Conservation (phyloP, 148 eudicot species). For the Nepenthes mirabilis region DNA sequence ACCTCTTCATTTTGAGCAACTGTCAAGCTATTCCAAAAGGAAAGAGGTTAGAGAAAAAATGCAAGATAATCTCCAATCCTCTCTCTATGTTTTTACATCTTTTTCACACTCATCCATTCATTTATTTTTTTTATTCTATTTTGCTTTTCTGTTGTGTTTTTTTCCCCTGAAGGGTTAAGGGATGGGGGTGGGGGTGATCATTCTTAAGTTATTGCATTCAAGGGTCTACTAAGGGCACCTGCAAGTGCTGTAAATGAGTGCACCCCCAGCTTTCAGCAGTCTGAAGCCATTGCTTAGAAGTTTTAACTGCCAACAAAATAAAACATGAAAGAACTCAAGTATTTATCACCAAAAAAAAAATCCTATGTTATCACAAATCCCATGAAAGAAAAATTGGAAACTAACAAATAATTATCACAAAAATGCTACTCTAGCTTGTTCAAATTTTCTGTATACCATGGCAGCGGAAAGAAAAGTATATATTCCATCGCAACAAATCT, state of each 20-base stretch:
- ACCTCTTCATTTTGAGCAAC: slow-evolving; percentile 93
- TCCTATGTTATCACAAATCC: too few species aligned
- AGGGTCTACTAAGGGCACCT: slow-evolving; percentile 25
- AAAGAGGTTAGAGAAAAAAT: slow-evolving; percentile 2
- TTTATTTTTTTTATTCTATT: background rate
- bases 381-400: too few species aligned
- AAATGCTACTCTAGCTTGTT: too few species aligned
- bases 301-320: slow-evolving; percentile 37
- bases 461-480: too few species aligned
- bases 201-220: background rate
- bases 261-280: slow-evolving; percentile 78
- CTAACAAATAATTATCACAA: too few species aligned
- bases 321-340: background rate
- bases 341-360: background rate
- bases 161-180: too few species aligned
- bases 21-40: slow-evolving; percentile 50
- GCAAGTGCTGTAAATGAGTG: slow-evolving; percentile 95
- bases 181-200: background rate
- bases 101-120: background rate
- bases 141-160: too few species aligned
- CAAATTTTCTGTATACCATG: too few species aligned
- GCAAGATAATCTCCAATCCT: background rate
- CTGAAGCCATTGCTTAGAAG: slow-evolving; percentile 85
- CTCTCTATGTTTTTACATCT: background rate
- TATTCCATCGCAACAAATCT: too few species aligned